Percentiles rank a stretch among this genome's conserved stretches.
Conservation (phyloP, 805 yeast species). For the Candida adriatica region DNA sequence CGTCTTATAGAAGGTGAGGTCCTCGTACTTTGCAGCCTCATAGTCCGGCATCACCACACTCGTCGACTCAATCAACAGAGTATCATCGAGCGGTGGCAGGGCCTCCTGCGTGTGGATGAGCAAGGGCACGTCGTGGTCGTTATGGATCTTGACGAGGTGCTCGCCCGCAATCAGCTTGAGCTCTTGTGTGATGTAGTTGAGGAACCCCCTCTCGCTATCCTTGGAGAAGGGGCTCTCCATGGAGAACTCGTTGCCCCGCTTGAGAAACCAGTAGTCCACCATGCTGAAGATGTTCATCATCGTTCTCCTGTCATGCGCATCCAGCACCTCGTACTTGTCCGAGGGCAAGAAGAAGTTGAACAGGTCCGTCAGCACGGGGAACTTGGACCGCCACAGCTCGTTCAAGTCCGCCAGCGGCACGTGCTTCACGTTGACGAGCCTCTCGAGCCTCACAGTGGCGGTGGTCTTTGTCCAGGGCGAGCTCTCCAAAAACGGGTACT, state of each 20-base stretch:
- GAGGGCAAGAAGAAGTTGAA: slow-evolving; percentile 13
- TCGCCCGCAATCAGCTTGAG: slow-evolving; percentile 9
- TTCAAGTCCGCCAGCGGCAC: slow-evolving; percentile 11
- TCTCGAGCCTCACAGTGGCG: slow-evolving; percentile 7
- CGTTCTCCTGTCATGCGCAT: slow-evolving; percentile 3
- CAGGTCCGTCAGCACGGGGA: slow-evolving; percentile 12
- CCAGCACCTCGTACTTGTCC: slow-evolving; percentile 5
- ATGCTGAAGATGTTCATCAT: slow-evolving; percentile 9
- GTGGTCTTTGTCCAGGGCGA: slow-evolving; percentile 11
- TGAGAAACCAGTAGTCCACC: slow-evolving; percentile 14
- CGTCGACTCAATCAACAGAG: slow-evolving; percentile 4
- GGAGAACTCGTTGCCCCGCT: slow-evolving; percentile 8
- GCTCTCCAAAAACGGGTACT: slow-evolving; percentile 6
- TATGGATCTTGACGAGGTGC: slow-evolving; percentile 6
- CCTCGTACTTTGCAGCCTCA: slow-evolving; percentile 10
- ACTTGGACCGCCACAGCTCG: slow-evolving; percentile 13
- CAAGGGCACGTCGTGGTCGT: slow-evolving; percentile 2
- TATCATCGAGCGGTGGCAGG: slow-evolving; percentile 5
- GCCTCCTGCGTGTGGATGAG: slow-evolving; percentile 4
- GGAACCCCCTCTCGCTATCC: slow-evolving; percentile 1
- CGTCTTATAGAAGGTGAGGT: slow-evolving; percentile 12
- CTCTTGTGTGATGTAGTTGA: slow-evolving; percentile 9
- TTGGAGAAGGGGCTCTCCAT: slow-evolving; percentile 9
- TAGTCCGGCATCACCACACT: slow-evolving; percentile 11
- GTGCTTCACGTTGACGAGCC: slow-evolving; percentile 8